Conservation (phyloP, 2,329 filamentous ascomycete genomes). For the Botryotinia convoluta region DNA sequence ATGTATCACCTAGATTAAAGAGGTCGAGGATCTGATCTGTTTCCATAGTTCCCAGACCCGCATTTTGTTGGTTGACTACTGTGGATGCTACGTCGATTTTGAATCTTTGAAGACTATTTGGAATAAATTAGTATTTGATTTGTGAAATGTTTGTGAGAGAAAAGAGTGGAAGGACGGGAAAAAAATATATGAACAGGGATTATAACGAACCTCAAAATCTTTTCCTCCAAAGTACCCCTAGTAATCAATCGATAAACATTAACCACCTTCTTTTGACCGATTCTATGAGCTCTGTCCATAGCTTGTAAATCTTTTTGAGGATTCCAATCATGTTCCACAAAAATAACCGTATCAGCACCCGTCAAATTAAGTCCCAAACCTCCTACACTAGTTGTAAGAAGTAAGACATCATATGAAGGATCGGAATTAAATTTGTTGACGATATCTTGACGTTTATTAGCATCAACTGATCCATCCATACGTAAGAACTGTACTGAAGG, state of each 20-base stretch:
- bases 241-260: conserved; percentile 98
- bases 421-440: conserved; percentile 99
- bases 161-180: not conserved
- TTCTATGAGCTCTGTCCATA: conserved; percentile 97
- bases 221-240: conserved; percentile 92
- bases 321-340: conserved; percentile 99
- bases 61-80: conserved; percentile 98
- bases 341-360: conserved; percentile 97
- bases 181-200: conserved; percentile 6
- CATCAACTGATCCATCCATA: conserved; percentile 91
- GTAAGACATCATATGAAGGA: conserved; percentile 89
- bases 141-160: not conserved
- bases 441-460: conserved; percentile 91
- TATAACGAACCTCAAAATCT: conserved; percentile 75
- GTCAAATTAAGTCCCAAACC: conserved; percentile 93
- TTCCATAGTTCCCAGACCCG: conserved; percentile 88
- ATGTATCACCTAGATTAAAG: conserved; percentile 84
- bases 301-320: conserved; percentile 97
- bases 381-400: conserved; percentile 92
- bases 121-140: conserved; percentile 18
- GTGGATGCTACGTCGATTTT: conserved; percentile 98
- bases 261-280: conserved; percentile 99
- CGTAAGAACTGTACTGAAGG: conserved; percentile 89
- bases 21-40: conserved; percentile 97
- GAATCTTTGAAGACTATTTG: conserved; percentile 83